Evolutionary conservation across 345 rosid genomes (phyloP).

Genomic region (Lepidium africanum): DNA sequence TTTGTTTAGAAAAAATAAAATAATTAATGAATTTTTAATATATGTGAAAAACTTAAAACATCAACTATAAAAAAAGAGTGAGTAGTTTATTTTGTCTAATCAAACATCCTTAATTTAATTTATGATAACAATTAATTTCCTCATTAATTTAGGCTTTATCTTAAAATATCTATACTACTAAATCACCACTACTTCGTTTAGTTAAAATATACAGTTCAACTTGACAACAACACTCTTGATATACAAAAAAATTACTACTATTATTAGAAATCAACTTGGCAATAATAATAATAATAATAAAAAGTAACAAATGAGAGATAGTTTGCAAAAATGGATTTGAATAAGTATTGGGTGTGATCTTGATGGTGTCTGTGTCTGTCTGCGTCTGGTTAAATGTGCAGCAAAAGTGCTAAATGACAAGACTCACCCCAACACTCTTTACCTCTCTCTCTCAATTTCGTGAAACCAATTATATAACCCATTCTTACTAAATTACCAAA

Average conservation of each 20-base stretch:
- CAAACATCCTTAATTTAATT: too few species aligned
- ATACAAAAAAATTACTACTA: neutral
- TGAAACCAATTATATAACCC: neutral
- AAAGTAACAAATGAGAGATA: too few species aligned
- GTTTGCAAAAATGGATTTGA: too few species aligned
- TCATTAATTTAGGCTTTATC: too few species aligned
- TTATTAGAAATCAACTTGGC: neutral
- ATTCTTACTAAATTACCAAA: neutral
- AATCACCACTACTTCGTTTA: too few species aligned
- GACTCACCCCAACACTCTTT: conserved; percentile 38
- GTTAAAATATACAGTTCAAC: neutral
- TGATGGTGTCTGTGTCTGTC: neutral
- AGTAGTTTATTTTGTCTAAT: too few species aligned
- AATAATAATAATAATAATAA: neutral
- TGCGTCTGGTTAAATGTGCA: conserved; percentile 2
- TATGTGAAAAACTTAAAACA: too few species aligned
- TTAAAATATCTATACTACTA: too few species aligned
- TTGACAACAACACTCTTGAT: neutral
- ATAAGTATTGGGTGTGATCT: neutral
- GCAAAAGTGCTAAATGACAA: conserved; percentile 56
- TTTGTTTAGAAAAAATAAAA: too few species aligned
- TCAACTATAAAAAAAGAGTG: too few species aligned
- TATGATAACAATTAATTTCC: too few species aligned
- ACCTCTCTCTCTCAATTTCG: conserved; percentile 29
- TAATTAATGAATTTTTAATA: too few species aligned